Evolutionary conservation across 495 filamentous ascomycete genomes (phyloP).

Genomic region (Neurospora pannonica): DNA sequence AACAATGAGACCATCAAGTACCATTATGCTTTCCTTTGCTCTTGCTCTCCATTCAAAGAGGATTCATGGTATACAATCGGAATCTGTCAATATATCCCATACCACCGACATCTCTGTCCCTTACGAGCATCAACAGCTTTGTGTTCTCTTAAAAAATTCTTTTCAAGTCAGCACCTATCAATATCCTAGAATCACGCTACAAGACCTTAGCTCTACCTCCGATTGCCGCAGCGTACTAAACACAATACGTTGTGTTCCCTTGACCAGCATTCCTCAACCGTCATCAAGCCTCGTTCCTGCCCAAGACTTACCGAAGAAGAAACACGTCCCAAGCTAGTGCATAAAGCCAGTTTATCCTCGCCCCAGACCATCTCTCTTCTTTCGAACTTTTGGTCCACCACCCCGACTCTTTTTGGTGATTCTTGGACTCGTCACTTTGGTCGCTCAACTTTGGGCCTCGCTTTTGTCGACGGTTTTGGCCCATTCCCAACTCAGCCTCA

Average conservation of each 20-base stretch:
- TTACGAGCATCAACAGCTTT: neutral
- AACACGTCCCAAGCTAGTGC: neutral
- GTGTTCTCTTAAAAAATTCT: too few relatives aligned
- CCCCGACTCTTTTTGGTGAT: neutral
- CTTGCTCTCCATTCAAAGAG: neutral
- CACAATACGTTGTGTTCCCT: neutral
- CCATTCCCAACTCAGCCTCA: neutral
- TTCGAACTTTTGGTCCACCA: neutral
- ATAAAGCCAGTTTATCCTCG: neutral
- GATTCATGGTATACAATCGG: neutral
- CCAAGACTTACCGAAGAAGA: neutral
- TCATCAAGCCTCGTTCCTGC: neutral
- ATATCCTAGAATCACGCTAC: neutral
- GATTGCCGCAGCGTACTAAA: neutral
- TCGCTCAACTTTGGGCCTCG: neutral
- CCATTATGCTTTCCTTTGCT: neutral
- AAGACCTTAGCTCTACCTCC: neutral
- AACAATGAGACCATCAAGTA: neutral
- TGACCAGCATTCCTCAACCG: neutral
- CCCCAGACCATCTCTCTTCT: neutral
- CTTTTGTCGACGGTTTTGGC: neutral
- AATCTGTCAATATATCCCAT: neutral
- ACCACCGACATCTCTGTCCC: neutral
- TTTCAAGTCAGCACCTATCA: neutral
- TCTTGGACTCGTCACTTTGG: neutral